Evolutionary conservation across 495 filamentous ascomycete species (phyloP).

Genomic region (Penicillium antarcticum): DNA sequence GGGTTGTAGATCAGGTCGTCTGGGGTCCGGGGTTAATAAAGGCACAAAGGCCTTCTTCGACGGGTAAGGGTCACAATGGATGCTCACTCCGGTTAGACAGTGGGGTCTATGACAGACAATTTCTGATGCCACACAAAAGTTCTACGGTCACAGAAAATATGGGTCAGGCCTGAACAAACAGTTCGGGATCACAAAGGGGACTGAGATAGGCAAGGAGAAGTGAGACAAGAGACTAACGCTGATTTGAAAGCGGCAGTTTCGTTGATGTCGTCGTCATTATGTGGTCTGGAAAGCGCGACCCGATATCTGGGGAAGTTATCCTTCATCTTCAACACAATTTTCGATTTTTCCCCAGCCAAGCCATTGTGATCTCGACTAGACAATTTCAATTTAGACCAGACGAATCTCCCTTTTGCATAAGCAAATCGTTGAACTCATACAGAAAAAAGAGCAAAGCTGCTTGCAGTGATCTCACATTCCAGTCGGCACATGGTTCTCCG

Average conservation of each 20-base stretch:
- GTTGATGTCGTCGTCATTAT: neutral
- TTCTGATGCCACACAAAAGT: neutral
- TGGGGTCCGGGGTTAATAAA: conserved; percentile 18
- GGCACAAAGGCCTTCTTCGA: conserved; percentile 14
- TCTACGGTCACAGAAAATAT: conserved; percentile 1
- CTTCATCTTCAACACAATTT: neutral
- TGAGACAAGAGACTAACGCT: neutral
- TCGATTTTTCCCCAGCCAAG: neutral
- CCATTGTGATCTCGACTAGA: neutral
- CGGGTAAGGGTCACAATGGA: neutral
- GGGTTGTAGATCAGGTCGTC: conserved; percentile 4
- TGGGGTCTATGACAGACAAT: neutral
- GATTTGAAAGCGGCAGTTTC: neutral
- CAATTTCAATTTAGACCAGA: neutral
- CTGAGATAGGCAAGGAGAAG: neutral
- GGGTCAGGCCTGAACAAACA: neutral
- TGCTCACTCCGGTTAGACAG: conserved; percentile 5
- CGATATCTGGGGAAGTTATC: neutral
- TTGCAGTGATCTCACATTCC: conserved; percentile 3
- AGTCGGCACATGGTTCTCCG: neutral
- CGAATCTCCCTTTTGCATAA: neutral
- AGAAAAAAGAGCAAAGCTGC: neutral
- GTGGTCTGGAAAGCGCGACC: neutral
- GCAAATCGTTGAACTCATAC: neutral
- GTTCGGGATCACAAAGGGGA: neutral